phyloP scores from a whole-genome alignment of 169 alveolate genomes.

The Plasmodium cynomolgi region DNA sequence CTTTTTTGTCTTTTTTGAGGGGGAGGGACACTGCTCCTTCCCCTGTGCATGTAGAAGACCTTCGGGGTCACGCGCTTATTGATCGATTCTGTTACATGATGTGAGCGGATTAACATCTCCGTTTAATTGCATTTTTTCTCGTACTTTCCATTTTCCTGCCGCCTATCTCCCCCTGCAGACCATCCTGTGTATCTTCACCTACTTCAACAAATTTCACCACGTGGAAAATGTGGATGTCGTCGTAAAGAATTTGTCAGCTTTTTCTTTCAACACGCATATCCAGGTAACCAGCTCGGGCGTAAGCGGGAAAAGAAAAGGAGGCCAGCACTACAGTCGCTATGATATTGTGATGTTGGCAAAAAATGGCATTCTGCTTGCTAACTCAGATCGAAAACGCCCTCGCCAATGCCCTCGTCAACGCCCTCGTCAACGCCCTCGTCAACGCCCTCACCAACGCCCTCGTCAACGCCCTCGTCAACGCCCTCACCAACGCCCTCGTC shows the following conservation, averaged over 20 bases:
- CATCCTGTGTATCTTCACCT: constrained; percentile 52
- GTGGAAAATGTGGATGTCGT: constrained; percentile 55
- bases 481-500: neutral
- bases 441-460: neutral
- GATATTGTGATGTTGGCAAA: neutral
- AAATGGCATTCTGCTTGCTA: neutral
- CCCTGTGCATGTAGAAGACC: neutral
- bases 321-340: neutral
- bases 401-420: neutral
- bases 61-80: neutral
- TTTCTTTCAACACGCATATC: constrained; percentile 40
- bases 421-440: neutral
- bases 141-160: neutral
- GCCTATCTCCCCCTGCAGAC: neutral
- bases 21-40: neutral
- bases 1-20: neutral
- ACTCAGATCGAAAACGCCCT: neutral
- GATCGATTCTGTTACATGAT: neutral
- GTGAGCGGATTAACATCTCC: neutral
- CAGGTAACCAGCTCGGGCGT: neutral
- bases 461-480: neutral
- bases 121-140: neutral
- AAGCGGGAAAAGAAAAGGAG: neutral
- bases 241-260: constrained; percentile 45
- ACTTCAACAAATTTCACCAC: constrained; percentile 39